phyloP scores from a whole-genome alignment of 306 rosid genomes.

The Cercis canadensis region DNA sequence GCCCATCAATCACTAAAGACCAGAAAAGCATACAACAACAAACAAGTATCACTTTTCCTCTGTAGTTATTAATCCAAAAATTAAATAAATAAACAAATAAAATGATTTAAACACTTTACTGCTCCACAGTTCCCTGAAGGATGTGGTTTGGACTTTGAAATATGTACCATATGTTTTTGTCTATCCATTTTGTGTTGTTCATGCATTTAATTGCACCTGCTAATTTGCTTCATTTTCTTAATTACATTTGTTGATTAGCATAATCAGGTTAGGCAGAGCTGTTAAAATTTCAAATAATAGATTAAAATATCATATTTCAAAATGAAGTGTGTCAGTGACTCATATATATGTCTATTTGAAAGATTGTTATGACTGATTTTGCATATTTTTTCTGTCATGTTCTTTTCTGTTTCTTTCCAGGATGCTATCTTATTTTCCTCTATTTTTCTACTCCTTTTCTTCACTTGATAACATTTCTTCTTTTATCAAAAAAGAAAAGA shows the following conservation, averaged over 20 bases:
- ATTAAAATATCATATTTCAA: constrained; percentile 17
- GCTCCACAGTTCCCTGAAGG: neutral
- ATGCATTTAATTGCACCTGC: neutral
- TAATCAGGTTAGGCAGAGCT: neutral
- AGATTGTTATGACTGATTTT: neutral
- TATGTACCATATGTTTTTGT: neutral
- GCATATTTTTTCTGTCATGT: too few species aligned
- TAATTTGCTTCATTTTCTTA: constrained; percentile 5
- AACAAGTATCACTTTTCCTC: too few species aligned
- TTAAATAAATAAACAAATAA: too few species aligned
- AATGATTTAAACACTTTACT: too few species aligned
- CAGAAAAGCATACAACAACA: too few species aligned
- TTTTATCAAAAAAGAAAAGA: too few species aligned
- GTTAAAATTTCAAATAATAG: neutral
- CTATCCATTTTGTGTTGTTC: neutral
- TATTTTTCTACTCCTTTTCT: too few species aligned
- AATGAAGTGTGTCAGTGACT: constrained; percentile 14
- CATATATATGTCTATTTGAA: neutral
- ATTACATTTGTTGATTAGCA: neutral
- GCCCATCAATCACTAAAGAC: too few species aligned
- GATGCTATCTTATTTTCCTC: too few species aligned
- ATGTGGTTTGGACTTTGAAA: constrained; percentile 8
- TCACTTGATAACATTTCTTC: too few species aligned
- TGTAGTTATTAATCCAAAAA: too few species aligned
- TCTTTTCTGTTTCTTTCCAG: too few species aligned